These are phyloP conservation scores for Phaseolus lunatus DNA, from an alignment of 306 rosid species.

Conservation along the genomic window DNA sequence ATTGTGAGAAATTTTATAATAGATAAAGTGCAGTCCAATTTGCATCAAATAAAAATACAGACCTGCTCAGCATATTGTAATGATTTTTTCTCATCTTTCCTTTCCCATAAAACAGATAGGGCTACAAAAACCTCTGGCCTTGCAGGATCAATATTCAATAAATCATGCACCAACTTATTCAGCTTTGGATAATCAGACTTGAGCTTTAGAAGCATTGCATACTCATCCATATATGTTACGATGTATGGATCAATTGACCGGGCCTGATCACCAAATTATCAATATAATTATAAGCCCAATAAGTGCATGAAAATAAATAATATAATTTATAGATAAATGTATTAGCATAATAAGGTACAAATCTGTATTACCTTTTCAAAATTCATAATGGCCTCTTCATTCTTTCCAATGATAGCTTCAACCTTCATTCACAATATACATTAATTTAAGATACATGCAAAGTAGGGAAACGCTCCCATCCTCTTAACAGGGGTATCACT, in stretches of 20 bases:
- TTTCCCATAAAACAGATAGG: slow-evolving; percentile 92
- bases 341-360: slow-evolving; percentile 30
- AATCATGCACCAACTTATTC: slow-evolving; percentile 88
- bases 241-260: slow-evolving; percentile 89
- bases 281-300: slow-evolving; percentile 27
- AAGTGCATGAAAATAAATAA: slow-evolving; percentile 5
- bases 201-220: slow-evolving; percentile 95
- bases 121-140: slow-evolving; percentile 98
- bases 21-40: slow-evolving; percentile 39
- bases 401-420: slow-evolving; percentile 94
- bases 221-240: slow-evolving; percentile 96
- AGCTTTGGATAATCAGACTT: slow-evolving; percentile 89
- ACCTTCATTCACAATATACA: slow-evolving; percentile 63
- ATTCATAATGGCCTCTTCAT: slow-evolving; percentile 93
- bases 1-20: slow-evolving; percentile 39
- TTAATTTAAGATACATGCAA: slow-evolving; percentile 28
- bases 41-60: slow-evolving; percentile 41
- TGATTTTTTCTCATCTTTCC: slow-evolving; percentile 92
- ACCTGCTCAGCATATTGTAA: slow-evolving; percentile 97
- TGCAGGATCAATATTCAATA: slow-evolving; percentile 84
- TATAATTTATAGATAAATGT: slow-evolving; percentile 23
- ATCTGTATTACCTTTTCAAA: slow-evolving; percentile 81
- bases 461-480: slow-evolving; percentile 28
- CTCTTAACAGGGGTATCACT: slow-evolving; percentile 1
- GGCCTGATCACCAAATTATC: slow-evolving; percentile 68